These are phyloP conservation scores for Gynandropsis gynandra DNA, from an alignment of 345 rosid genomes.

Conservation along the genomic window DNA sequence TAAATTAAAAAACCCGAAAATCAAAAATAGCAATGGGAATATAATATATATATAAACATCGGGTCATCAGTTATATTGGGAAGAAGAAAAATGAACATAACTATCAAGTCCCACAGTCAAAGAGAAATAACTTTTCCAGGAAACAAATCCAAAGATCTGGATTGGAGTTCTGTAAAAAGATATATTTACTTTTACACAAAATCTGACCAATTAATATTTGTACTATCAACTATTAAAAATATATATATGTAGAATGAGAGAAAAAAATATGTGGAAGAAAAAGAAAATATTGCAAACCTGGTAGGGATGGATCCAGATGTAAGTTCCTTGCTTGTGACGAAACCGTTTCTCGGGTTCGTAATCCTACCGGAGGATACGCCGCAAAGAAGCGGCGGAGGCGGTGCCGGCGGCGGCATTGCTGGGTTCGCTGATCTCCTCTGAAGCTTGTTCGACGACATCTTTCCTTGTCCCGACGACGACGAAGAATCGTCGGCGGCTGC, in stretches of 20 bases:
- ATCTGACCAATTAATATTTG: not conserved
- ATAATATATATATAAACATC: conserved; percentile 12
- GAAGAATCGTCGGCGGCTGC: conserved; percentile 29
- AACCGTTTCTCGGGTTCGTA: conserved; percentile 32
- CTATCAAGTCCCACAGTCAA: too few relatives aligned
- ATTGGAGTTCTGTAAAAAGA: conserved; percentile 9
- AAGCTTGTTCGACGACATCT: conserved; percentile 25
- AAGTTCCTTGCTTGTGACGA: conserved; percentile 28
- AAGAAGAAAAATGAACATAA: conserved; percentile 8
- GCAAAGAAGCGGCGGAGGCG: conserved; percentile 16
- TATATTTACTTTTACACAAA: too few relatives aligned
- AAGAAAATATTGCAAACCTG: conserved; percentile 25
- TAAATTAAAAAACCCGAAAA: conserved; percentile 2
- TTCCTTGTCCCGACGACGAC: conserved; percentile 43
- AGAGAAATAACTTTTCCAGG: conserved; percentile 10
- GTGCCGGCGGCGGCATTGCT: conserved; percentile 38
- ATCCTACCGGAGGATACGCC: conserved; percentile 15
- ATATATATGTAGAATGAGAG: too few relatives aligned
- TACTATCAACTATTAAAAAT: too few relatives aligned
- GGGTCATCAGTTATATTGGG: too few relatives aligned
- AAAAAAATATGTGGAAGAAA: conserved; percentile 8
- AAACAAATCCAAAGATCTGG: conserved; percentile 11
- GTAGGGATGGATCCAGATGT: conserved; percentile 26
- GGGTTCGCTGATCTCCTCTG: conserved; percentile 29
- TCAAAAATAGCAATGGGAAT: not conserved